phyloP scores from a whole-genome alignment of 148 eudicot species.

The Simmondsia chinensis region DNA sequence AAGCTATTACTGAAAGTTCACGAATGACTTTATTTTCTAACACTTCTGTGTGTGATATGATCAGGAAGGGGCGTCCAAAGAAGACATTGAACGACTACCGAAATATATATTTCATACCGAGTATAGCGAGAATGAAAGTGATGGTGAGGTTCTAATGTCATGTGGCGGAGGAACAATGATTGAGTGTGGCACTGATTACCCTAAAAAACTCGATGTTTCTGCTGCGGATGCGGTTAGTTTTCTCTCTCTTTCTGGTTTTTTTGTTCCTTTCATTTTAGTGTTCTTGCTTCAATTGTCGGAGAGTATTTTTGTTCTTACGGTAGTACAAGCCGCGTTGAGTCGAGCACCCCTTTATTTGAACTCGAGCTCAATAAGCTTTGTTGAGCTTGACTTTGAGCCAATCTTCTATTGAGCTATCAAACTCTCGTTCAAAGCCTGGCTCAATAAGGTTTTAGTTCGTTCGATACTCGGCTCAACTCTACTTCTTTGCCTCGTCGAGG shows the following conservation, averaged over 20 bases:
- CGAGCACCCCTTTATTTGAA: too few relatives aligned
- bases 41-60: neutral
- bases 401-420: too few relatives aligned
- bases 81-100: conserved; percentile 44
- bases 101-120: conserved; percentile 39
- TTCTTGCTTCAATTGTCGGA: neutral
- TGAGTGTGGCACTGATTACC: conserved; percentile 46
- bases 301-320: neutral
- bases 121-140: conserved; percentile 15
- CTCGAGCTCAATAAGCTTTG: too few relatives aligned
- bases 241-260: conserved; percentile 1
- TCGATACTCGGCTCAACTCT: too few relatives aligned
- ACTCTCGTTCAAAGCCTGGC: too few relatives aligned
- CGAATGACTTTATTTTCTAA: neutral
- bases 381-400: too few relatives aligned
- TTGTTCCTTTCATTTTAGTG: neutral
- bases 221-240: conserved; percentile 54
- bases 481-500: too few relatives aligned
- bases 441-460: too few relatives aligned
- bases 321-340: neutral
- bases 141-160: conserved; percentile 32
- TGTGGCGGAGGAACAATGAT: conserved; percentile 48
- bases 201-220: conserved; percentile 25
- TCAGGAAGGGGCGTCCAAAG: conserved; percentile 64
- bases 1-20: neutral